A percentile compares a stretch with the other conserved stretches of the same genome.
phyloP scores from a whole-genome alignment of 805 yeast species.

The Phaffomyces antillensis region DNA sequence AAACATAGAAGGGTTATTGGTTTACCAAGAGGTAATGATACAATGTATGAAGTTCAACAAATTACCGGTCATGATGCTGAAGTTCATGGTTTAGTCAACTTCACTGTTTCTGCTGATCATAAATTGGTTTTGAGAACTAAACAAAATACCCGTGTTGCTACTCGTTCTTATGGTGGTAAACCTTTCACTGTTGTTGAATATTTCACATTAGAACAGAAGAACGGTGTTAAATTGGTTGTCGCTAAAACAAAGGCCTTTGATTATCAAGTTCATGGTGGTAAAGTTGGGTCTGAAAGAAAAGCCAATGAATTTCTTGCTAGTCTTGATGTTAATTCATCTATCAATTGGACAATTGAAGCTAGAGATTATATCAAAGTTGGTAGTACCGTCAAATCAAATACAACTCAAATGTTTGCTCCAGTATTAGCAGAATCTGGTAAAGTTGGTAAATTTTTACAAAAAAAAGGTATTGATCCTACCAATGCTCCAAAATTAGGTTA shows the following conservation, averaged over 20 bases:
- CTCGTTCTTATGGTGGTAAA: constrained; percentile 11
- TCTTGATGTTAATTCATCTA: constrained; percentile 5
- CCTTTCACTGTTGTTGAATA: constrained; percentile 19
- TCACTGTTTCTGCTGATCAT: constrained; percentile 33
- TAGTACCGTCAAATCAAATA: constrained; percentile 23
- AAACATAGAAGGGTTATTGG: constrained; percentile 30
- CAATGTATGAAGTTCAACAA: constrained; percentile 33
- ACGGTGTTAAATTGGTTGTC: constrained; percentile 10
- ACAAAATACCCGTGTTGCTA: constrained; percentile 16
- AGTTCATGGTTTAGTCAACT: constrained; percentile 16
- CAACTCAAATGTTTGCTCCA: constrained; percentile 32
- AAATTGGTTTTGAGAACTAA: constrained; percentile 32
- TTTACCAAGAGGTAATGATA: constrained; percentile 36
- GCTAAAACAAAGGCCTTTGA: not conserved
- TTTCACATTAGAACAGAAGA: constrained; percentile 15
- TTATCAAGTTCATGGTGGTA: constrained; percentile 10
- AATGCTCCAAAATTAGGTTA: constrained; percentile 28
- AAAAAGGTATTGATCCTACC: constrained; percentile 13
- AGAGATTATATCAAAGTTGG: constrained; percentile 27
- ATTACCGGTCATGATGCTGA: constrained; percentile 1
- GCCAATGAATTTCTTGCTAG: constrained; percentile 20
- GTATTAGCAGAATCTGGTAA: constrained; percentile 28
- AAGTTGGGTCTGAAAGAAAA: constrained; percentile 10
- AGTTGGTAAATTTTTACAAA: constrained; percentile 24
- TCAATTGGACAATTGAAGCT: constrained; percentile 36